A percentile compares a stretch with the other conserved stretches of the same genome.
phyloP scores from a whole-genome alignment of 2,329 filamentous ascomycete genomes.

The Talaromyces sp. region DNA sequence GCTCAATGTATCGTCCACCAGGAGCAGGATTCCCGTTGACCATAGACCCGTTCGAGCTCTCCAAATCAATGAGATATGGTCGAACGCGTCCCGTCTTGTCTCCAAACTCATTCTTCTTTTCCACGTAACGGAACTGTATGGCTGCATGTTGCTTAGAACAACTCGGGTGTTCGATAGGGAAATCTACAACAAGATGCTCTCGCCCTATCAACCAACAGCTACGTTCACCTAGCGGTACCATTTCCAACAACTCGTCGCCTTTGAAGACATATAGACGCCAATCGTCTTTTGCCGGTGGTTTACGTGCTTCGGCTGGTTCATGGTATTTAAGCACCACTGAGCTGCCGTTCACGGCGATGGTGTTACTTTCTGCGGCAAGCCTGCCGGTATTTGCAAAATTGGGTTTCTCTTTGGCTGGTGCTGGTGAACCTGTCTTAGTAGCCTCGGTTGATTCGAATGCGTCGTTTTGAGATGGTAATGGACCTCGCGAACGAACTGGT shows the following conservation, averaged over 20 bases:
- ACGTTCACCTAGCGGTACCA: constrained; percentile 68
- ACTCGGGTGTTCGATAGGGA: constrained; percentile 83
- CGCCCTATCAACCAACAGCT: constrained; percentile 91
- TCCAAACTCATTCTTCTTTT: constrained; percentile 80
- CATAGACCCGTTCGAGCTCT: constrained; percentile 85
- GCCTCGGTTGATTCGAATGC: constrained; percentile 40
- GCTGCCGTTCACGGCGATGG: constrained; percentile 59
- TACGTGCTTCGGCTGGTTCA: constrained; percentile 88
- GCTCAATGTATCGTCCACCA: constrained; percentile 75
- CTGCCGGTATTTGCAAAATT: constrained; percentile 80
- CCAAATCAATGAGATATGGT: constrained; percentile 89
- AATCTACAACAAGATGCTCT: constrained; percentile 75
- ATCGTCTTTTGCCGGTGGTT: constrained; percentile 70
- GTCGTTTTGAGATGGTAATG: constrained; percentile 47
- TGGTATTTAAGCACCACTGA: constrained; percentile 88
- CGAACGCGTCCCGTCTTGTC: constrained; percentile 75
- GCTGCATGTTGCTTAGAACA: constrained; percentile 95
- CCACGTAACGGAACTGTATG: constrained; percentile 83
- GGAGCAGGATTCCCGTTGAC: constrained; percentile 75
- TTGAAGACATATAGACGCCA: constrained; percentile 97
- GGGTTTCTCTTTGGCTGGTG: constrained; percentile 66
- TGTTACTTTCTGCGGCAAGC: constrained; percentile 84
- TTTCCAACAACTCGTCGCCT: constrained; percentile 73
- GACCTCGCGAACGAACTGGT: constrained; percentile 34
- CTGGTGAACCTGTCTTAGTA: constrained; percentile 27